Conservation (phyloP, 2,329 filamentous ascomycete species). For the Exophiala viscosa region DNA sequence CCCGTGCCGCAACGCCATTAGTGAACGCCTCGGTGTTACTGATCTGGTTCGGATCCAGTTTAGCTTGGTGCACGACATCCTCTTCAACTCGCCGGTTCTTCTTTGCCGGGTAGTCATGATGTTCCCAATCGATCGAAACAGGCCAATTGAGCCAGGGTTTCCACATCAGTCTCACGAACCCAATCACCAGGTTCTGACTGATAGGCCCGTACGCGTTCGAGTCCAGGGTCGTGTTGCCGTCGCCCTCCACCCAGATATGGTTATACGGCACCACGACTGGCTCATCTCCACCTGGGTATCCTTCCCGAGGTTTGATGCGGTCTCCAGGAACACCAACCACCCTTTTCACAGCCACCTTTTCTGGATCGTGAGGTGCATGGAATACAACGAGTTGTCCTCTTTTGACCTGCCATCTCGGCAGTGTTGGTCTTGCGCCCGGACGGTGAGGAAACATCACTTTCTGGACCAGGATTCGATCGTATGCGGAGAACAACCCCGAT, state of each 20-base stretch:
- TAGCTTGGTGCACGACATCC: slow-evolving; percentile 21
- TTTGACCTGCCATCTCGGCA: slow-evolving; percentile 55
- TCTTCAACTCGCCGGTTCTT: slow-evolving; percentile 28
- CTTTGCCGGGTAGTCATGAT: slow-evolving; percentile 35
- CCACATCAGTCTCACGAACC: slow-evolving; percentile 68
- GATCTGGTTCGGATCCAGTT: slow-evolving; percentile 20
- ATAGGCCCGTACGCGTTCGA: slow-evolving; percentile 90
- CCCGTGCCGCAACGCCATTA: slow-evolving; percentile 12
- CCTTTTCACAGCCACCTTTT: slow-evolving; percentile 68
- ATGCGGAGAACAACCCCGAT: slow-evolving; percentile 40
- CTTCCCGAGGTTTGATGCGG: slow-evolving; percentile 61
- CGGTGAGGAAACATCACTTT: slow-evolving; percentile 35
- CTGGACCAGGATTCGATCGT: slow-evolving; percentile 39
- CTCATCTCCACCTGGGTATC: slow-evolving; percentile 51
- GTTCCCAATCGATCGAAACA: slow-evolving; percentile 48
- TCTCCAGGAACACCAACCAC: slow-evolving; percentile 80
- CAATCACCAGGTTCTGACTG: slow-evolving; percentile 69
- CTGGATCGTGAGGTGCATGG: slow-evolving; percentile 28
- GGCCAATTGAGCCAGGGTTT: slow-evolving; percentile 39
- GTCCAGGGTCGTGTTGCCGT: slow-evolving; percentile 71
- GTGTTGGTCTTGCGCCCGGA: slow-evolving; percentile 34
- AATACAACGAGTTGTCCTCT: slow-evolving; percentile 74
- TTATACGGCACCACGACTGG: slow-evolving; percentile 68
- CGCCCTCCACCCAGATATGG: slow-evolving; percentile 94
- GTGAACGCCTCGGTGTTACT: slow-evolving; percentile 9